These are phyloP conservation scores for Rosa rugosa DNA, from an alignment of 306 rosid genomes.

Conservation along the genomic window DNA sequence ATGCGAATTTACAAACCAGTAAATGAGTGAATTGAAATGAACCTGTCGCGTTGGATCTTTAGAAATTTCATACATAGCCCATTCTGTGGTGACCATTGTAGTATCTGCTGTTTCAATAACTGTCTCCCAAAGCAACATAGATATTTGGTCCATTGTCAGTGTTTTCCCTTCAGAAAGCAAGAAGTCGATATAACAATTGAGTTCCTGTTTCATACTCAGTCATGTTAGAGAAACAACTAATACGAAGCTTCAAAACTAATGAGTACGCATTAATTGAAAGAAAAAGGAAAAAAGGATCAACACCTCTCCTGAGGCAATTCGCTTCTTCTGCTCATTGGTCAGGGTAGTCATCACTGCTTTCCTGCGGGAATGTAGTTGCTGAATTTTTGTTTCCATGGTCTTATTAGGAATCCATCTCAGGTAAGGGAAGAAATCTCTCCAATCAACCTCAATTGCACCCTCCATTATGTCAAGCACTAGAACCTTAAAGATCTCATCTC, in stretches of 20 bases:
- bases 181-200: slow-evolving; percentile 61
- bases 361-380: slow-evolving; percentile 34
- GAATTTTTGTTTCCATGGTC: slow-evolving; percentile 51
- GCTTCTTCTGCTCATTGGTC: slow-evolving; percentile 56
- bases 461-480: slow-evolving; percentile 79
- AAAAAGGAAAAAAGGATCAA: not conserved
- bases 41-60: slow-evolving; percentile 72
- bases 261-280: not conserved
- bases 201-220: slow-evolving; percentile 39
- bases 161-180: slow-evolving; percentile 64
- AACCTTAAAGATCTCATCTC: slow-evolving; percentile 52
- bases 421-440: slow-evolving; percentile 98
- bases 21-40: not conserved
- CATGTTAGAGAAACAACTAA: slow-evolving; percentile 18
- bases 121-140: slow-evolving; percentile 78
- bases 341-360: slow-evolving; percentile 59
- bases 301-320: slow-evolving; percentile 79
- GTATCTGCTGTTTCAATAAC: slow-evolving; percentile 86
- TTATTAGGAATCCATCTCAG: slow-evolving; percentile 89
- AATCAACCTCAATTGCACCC: slow-evolving; percentile 94
- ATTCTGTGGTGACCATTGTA: slow-evolving; percentile 72
- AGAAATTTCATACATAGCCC: slow-evolving; percentile 90
- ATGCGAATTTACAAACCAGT: not conserved
- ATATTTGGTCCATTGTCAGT: slow-evolving; percentile 53
- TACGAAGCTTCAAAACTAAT: not conserved